These are phyloP conservation scores for Aaosphaeria arxii DNA, from an alignment of 2,329 filamentous ascomycete genomes.

Conservation along the genomic window DNA sequence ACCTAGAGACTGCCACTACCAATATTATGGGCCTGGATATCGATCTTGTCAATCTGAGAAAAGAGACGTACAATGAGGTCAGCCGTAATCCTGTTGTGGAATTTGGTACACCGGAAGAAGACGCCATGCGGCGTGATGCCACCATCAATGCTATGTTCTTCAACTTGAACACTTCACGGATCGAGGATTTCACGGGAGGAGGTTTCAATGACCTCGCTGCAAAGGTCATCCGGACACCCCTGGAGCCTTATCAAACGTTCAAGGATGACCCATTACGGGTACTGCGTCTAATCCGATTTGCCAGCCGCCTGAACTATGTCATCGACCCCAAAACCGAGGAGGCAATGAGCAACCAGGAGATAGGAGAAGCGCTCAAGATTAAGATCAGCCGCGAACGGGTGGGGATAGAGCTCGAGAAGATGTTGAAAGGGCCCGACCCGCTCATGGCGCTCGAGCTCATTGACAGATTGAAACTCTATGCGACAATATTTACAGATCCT, in stretches of 20 bases:
- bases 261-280: conserved; percentile 89
- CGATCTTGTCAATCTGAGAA: conserved; percentile 90
- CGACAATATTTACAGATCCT: conserved; percentile 71
- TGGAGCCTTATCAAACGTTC: conserved; percentile 89
- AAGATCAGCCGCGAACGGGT: conserved; percentile 95
- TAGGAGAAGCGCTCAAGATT: conserved; percentile 71
- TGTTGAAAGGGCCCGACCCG: conserved; percentile 69
- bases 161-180: conserved; percentile 73
- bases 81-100: conserved; percentile 90
- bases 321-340: conserved; percentile 69
- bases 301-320: conserved; percentile 74
- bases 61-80: conserved; percentile 85
- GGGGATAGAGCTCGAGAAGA: conserved; percentile 85
- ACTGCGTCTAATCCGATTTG: conserved; percentile 83
- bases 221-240: conserved; percentile 75
- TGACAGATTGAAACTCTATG: conserved; percentile 65
- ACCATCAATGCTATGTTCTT: conserved; percentile 96
- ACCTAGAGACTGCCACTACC: conserved; percentile 87
- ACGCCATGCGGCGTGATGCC: conserved; percentile 84
- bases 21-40: conserved; percentile 83
- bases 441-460: conserved; percentile 62
- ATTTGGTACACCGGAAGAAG: conserved; percentile 88
- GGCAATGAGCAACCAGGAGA: conserved; percentile 76
- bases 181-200: conserved; percentile 79
- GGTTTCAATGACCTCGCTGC: conserved; percentile 73